Evolutionary conservation across 768 basidiomycete genomes (phyloP).

Genomic region (Tricholoma sp.): DNA sequence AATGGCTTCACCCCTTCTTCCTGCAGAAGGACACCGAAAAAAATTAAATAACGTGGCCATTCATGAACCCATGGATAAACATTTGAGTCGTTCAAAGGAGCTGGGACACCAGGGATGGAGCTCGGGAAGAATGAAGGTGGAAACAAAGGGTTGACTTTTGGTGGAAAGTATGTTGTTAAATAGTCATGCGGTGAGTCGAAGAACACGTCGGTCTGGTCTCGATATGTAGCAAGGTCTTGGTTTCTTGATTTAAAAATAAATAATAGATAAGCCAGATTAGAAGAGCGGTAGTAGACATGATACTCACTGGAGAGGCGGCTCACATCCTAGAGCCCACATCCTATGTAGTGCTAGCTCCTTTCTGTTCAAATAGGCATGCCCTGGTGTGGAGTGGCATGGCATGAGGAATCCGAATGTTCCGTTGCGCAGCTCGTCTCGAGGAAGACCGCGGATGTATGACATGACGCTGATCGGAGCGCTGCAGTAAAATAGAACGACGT

Average conservation of each 20-base stretch:
- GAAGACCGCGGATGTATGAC: constrained; percentile 55
- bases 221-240: constrained; percentile 52
- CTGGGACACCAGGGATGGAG: constrained; percentile 41
- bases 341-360: constrained; percentile 51
- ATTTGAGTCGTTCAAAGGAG: constrained; percentile 12
- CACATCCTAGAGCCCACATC: constrained; percentile 88
- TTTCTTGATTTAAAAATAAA: constrained; percentile 27
- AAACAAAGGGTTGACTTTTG: constrained; percentile 52
- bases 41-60: constrained; percentile 79
- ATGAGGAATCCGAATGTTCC: constrained; percentile 73
- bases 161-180: constrained; percentile 63
- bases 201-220: constrained; percentile 80
- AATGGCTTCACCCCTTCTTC: constrained; percentile 41
- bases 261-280: constrained; percentile 4
- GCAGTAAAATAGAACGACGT: constrained; percentile 71
- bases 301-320: constrained; percentile 82
- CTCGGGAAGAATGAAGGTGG: constrained; percentile 56
- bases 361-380: constrained; percentile 82
- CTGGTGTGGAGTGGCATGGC: constrained; percentile 97
- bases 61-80: constrained; percentile 56
- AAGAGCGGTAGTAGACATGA: not conserved
- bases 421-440: constrained; percentile 37
- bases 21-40: constrained; percentile 77
- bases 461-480: constrained; percentile 76
- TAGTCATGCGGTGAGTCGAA: constrained; percentile 69